Evolutionary conservation across 441 rosid genomes (phyloP).

Genomic region (Euphorbia celastroides): DNA sequence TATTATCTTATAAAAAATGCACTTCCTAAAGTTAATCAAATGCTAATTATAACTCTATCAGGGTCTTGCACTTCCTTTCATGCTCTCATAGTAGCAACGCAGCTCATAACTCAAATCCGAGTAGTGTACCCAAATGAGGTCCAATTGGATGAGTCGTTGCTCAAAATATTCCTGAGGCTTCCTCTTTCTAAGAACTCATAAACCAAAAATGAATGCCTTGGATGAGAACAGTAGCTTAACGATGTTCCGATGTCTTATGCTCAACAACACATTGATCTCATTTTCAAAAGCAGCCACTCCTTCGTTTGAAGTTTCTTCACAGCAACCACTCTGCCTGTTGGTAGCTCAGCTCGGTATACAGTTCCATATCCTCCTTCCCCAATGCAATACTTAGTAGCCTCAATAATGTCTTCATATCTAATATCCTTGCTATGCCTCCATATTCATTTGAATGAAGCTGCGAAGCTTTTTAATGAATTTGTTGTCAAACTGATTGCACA

Average conservation of each 20-base stretch:
- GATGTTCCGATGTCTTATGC: constrained; percentile 11
- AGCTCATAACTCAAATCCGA: too few species aligned
- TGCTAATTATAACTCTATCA: too few species aligned
- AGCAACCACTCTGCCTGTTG: constrained; percentile 9
- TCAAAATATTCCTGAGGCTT: background rate
- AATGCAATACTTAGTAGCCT: constrained; percentile 14
- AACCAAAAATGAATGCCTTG: constrained; percentile 1
- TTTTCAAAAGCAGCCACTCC: constrained; percentile 1
- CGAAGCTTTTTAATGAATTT: too few species aligned
- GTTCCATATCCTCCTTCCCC: constrained; percentile 13
- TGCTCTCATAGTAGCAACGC: too few species aligned
- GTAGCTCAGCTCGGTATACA: constrained; percentile 11
- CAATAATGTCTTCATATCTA: constrained; percentile 3
- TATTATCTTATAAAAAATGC: too few species aligned
- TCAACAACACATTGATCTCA: constrained; percentile 10
- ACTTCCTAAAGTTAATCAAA: too few species aligned
- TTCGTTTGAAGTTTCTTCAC: constrained; percentile 11
- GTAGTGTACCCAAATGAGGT: constrained; percentile 7
- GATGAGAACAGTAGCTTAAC: constrained; percentile 12
- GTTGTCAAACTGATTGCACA: too few species aligned
- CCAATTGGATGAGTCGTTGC: constrained; percentile 7
- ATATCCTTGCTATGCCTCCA: constrained; percentile 1
- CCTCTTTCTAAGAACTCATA: constrained; percentile 13
- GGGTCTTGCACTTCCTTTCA: too few species aligned
- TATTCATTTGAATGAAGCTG: too few species aligned